phyloP scores from a whole-genome alignment of 2,329 filamentous ascomycete species.

The Ascochyta viciae-villosae region DNA sequence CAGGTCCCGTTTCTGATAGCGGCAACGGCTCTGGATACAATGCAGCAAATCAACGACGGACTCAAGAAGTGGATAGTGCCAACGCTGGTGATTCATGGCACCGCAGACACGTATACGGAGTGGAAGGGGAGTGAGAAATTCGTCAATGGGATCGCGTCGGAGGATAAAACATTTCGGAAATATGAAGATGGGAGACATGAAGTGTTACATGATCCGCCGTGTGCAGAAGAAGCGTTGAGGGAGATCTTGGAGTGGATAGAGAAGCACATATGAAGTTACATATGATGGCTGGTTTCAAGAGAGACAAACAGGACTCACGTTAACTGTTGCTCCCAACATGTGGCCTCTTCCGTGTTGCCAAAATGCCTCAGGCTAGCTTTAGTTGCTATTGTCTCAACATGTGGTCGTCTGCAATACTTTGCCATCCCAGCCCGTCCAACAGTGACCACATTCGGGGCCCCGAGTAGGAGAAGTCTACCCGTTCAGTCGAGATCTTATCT shows the following conservation, averaged over 20 bases:
- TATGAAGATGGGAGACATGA: conserved; percentile 15
- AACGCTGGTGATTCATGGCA: conserved; percentile 12
- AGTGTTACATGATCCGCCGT: conserved; percentile 13
- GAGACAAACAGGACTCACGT: too few relatives aligned
- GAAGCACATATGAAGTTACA: background rate
- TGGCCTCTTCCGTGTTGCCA: too few relatives aligned
- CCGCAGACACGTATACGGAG: conserved; percentile 15
- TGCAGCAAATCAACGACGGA: background rate
- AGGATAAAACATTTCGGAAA: conserved; percentile 5
- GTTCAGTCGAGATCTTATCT: background rate
- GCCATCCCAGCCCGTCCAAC: background rate
- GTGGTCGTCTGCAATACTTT: background rate
- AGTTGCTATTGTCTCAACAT: too few relatives aligned
- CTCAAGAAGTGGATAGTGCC: conserved; percentile 4
- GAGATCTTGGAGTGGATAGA: conserved; percentile 2
- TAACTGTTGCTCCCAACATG: too few relatives aligned
- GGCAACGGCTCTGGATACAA: conserved; percentile 10
- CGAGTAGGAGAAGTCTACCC: background rate
- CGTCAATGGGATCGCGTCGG: background rate
- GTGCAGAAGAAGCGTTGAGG: conserved; percentile 6
- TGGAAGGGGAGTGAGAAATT: conserved; percentile 13
- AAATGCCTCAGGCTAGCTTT: too few relatives aligned
- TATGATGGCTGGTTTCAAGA: too few relatives aligned
- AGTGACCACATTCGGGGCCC: background rate
- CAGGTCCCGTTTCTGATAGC: conserved; percentile 9